phyloP scores from a whole-genome alignment of 495 filamentous ascomycete genomes.

The Penicillium ochrochloron region DNA sequence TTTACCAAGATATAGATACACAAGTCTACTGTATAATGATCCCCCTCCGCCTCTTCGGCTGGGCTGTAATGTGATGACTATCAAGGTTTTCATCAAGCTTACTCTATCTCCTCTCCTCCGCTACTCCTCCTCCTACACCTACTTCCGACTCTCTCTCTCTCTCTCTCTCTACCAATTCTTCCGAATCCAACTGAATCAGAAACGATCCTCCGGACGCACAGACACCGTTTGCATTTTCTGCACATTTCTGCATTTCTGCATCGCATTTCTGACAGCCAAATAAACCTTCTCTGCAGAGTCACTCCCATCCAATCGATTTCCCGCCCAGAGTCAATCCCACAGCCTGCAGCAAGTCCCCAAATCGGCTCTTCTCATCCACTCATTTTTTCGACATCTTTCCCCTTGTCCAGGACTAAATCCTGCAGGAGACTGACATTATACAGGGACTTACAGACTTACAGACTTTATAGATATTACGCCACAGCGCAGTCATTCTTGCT shows the following conservation, averaged over 20 bases:
- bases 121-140: too few relatives aligned
- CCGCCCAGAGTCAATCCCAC: constrained; percentile 23
- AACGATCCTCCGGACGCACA: constrained; percentile 18
- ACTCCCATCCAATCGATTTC: constrained; percentile 27
- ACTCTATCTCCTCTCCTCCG: neutral
- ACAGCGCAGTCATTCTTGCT: neutral
- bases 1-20: neutral
- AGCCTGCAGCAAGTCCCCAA: constrained; percentile 6
- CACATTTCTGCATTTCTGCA: constrained; percentile 5
- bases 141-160: neutral
- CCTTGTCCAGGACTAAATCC: constrained; percentile 13
- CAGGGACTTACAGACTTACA: neutral
- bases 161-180: neutral
- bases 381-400: constrained; percentile 6
- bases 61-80: neutral
- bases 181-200: constrained; percentile 8
- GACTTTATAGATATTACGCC: neutral
- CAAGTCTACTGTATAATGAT: neutral
- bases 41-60: neutral
- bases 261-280: neutral
- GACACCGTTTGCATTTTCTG: constrained; percentile 26
- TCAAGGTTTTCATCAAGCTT: neutral
- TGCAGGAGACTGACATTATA: constrained; percentile 9
- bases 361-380: constrained; percentile 21
- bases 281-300: constrained; percentile 7